Evolutionary conservation across 2,329 filamentous ascomycete species (phyloP).

Genomic region (Exophiala mesophila): DNA sequence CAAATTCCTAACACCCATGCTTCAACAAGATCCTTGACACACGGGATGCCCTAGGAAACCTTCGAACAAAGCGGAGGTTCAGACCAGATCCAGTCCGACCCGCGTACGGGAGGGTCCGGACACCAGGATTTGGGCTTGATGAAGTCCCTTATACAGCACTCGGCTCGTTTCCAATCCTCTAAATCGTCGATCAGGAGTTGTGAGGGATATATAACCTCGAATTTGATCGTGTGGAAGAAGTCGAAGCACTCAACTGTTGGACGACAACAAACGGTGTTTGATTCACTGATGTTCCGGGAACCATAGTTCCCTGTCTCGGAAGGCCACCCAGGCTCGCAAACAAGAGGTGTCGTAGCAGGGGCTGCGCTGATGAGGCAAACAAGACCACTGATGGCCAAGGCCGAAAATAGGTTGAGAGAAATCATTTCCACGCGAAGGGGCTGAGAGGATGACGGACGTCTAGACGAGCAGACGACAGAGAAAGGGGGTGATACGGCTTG

Average conservation of each 20-base stretch:
- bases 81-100: not conserved
- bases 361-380: too few species aligned
- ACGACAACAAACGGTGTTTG: slow-evolving; percentile 6
- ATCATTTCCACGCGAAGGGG: too few species aligned
- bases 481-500: too few species aligned
- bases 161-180: slow-evolving; percentile 7
- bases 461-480: too few species aligned
- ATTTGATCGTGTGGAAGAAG: not conserved
- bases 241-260: slow-evolving; percentile 8
- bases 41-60: slow-evolving; percentile 3
- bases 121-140: slow-evolving; percentile 1
- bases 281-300: not conserved
- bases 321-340: slow-evolving; percentile 1
- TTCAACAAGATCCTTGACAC: too few species aligned
- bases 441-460: too few species aligned
- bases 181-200: slow-evolving; percentile 7
- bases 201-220: not conserved
- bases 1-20: too few species aligned
- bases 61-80: not conserved
- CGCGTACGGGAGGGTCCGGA: not conserved
- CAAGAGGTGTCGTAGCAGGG: too few species aligned
- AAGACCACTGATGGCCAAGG: too few species aligned
- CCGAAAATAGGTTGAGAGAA: too few species aligned
- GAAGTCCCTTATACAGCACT: slow-evolving; percentile 6
- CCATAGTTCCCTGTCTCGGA: slow-evolving; percentile 5